Percentiles rank a stretch among this genome's conserved stretches.
Conservation (phyloP, 208 protist species). For the Leishmania tarentolae region DNA sequence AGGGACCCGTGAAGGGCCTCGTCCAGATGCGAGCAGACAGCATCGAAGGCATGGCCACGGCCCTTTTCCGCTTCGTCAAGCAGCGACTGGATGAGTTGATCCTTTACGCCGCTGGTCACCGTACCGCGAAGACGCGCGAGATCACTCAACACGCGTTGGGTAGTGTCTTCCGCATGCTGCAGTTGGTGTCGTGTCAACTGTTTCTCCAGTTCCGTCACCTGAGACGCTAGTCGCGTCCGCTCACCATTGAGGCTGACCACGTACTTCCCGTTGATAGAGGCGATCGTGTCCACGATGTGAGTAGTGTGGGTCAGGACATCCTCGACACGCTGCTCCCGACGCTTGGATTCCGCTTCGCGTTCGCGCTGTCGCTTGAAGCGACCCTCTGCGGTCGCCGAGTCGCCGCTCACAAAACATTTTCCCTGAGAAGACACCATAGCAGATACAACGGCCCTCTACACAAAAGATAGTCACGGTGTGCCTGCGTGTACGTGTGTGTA, state of each 20-base stretch:
- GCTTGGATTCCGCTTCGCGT: slow-evolving; percentile 20
- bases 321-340: slow-evolving; percentile 29
- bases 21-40: slow-evolving; percentile 21
- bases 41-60: slow-evolving; percentile 13
- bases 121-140: slow-evolving; percentile 13
- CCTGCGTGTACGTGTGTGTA: neutral
- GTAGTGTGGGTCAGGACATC: slow-evolving; percentile 34
- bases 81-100: slow-evolving; percentile 17
- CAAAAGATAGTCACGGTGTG: too few species aligned
- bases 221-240: slow-evolving; percentile 3
- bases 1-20: slow-evolving; percentile 23
- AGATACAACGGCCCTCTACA: neutral
- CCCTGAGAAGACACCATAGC: neutral
- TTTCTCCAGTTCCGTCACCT: slow-evolving; percentile 15
- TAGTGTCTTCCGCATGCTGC: slow-evolving; percentile 13
- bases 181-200: slow-evolving; percentile 1
- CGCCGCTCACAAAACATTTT: neutral
- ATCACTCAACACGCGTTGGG: slow-evolving; percentile 5
- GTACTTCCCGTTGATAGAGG: slow-evolving; percentile 26
- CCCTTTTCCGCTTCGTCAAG: slow-evolving; percentile 20
- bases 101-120: slow-evolving; percentile 18
- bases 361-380: slow-evolving; percentile 23
- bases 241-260: slow-evolving; percentile 24
- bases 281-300: slow-evolving; percentile 31
- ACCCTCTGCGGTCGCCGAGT: neutral